Base-by-base conservation (phyloP, 148 eudicot genomes). In the Limonium bicolor region DNA sequence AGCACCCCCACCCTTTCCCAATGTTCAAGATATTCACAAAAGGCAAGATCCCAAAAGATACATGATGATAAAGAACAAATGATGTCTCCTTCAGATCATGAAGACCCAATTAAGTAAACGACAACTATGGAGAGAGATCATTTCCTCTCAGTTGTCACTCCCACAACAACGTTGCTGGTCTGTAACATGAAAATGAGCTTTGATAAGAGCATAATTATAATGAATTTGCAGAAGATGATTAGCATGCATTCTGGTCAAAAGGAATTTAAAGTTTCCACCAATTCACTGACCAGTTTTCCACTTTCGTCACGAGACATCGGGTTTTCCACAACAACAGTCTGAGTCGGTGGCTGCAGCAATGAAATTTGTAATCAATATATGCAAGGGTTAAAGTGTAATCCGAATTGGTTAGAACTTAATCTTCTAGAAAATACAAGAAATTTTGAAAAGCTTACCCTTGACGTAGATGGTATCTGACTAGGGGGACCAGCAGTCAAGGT, bases 241-340 rank as follows among this genome's bases (percentile, higher is more conserved):
- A n/a, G n/a, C n/a, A n/a, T n/a, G n/a, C n/a, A n/a, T n/a, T n/a
- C 25, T 7, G 13, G 11, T 19, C 12, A 39, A 3, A 5, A 39
- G n/a, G n/a, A 1, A 39, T 8, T 7, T 20, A 2, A 39, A 19
- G 12, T 19, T 5, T 16, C 7, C 15, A 11, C 16, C 18, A 20
- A 36, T 11, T 3, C 18, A 49, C 51, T 66, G 51, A 76, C 90
- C 73, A 77, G 27, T 69, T 80, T 80, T 21, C 92, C 77, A 48
- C 66, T 67, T 52, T 55, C 66, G 18, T 71, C 69, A 26, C 63
- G 41, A 7, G 77, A 71, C 69, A 63, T 67, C 1, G 77, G 77
- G 33, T 71, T 71, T 55, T 71, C 77, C 13, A 71, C 66, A 1
- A 67, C 73, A 44, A 71, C 77, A 3, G 73, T 63, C 48, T 66